phyloP scores from a whole-genome alignment of 2,329 filamentous ascomycete species.

The Exophiala calicioides region DNA sequence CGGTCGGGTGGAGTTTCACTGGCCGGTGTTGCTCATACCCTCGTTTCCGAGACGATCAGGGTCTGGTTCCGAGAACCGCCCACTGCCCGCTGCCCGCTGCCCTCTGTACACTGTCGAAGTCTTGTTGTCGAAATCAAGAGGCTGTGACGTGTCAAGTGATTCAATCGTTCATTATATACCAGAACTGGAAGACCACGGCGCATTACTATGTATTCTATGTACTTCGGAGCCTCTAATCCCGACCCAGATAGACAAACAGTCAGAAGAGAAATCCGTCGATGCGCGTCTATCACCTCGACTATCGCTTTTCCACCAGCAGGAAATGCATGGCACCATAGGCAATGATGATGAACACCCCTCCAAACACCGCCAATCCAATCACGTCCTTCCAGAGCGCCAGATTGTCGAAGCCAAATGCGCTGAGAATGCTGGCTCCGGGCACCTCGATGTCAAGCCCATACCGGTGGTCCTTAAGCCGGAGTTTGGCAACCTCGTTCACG shows the following conservation, averaged over 20 bases:
- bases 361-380: slow-evolving; percentile 77
- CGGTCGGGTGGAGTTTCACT: slow-evolving; percentile 3
- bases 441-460: slow-evolving; percentile 96
- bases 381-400: slow-evolving; percentile 83
- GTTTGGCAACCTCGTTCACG: slow-evolving; percentile 90
- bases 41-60: slow-evolving; percentile 16
- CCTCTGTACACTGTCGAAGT: too few relatives aligned
- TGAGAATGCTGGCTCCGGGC: slow-evolving; percentile 88
- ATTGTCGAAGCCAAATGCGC: slow-evolving; percentile 91
- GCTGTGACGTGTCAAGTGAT: too few relatives aligned
- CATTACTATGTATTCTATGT: too few relatives aligned
- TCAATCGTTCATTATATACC: too few relatives aligned
- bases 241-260: too few relatives aligned
- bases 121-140: too few relatives aligned
- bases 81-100: too few relatives aligned
- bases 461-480: slow-evolving; percentile 89
- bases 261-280: too few relatives aligned
- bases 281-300: too few relatives aligned
- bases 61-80: slow-evolving; percentile 20
- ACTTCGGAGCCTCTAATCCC: too few relatives aligned
- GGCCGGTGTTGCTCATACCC: slow-evolving; percentile 19
- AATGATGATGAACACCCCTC: slow-evolving; percentile 77
- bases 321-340: slow-evolving; percentile 94
- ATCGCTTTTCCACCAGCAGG: slow-evolving; percentile 85
- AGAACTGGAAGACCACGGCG: too few relatives aligned